Evolutionary conservation across 768 basidiomycete species (phyloP).

Genomic region (Kwoniella dendrophila): DNA sequence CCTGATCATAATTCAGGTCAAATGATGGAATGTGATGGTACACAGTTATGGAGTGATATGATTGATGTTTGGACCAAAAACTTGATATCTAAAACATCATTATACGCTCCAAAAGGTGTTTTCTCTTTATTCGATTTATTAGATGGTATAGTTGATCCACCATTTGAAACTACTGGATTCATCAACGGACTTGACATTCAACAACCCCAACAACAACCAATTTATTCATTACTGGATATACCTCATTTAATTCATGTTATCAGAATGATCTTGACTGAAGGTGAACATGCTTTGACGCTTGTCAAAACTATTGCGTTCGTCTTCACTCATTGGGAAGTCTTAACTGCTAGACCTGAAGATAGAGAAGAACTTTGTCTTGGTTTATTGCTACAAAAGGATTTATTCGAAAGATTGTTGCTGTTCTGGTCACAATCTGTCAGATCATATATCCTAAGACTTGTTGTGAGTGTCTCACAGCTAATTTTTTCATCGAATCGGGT

Average conservation of each 20-base stretch:
- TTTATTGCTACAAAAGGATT: conserved; percentile 54
- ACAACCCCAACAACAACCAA: background rate
- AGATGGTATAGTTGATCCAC: conserved; percentile 57
- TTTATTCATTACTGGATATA: conserved; percentile 53
- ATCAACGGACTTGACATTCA: conserved; percentile 2
- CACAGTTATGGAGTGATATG: conserved; percentile 55
- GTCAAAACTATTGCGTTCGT: conserved; percentile 58
- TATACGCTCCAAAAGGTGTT: conserved; percentile 58
- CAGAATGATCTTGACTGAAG: conserved; percentile 55
- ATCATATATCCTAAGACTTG: conserved; percentile 55
- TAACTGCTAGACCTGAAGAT: conserved; percentile 52
- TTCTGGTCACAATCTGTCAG: conserved; percentile 57
- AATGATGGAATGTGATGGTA: conserved; percentile 50
- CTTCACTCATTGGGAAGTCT: conserved; percentile 58
- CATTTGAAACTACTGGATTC: conserved; percentile 34
- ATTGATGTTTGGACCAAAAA: conserved; percentile 57
- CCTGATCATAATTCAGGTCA: conserved; percentile 23
- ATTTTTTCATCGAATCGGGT: background rate
- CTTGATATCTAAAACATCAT: conserved; percentile 55
- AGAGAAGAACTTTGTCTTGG: conserved; percentile 56
- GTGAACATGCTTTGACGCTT: conserved; percentile 58
- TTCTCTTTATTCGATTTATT: conserved; percentile 59
- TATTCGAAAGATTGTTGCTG: conserved; percentile 57
- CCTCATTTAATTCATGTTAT: conserved; percentile 57
- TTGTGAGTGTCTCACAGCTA: conserved; percentile 48